Evolutionary conservation across 164 flowering plant species (phyloP), one percentile per base, ranked within the genome.

Genomic region (Litsea cubeba): DNA sequence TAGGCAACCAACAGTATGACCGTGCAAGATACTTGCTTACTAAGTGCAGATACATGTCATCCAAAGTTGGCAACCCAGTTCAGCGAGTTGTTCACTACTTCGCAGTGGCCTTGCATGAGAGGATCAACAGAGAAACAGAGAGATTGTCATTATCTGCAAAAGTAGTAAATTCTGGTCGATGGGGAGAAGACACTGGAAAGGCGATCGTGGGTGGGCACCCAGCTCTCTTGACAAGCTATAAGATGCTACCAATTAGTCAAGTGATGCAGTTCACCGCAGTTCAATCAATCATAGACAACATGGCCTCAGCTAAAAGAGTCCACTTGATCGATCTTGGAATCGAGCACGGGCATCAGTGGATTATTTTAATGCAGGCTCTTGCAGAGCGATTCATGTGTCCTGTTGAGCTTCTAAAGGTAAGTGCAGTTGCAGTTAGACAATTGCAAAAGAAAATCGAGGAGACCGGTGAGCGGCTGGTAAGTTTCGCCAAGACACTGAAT

Each of bases 281-380:
- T 20, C 89, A 89, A 76, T 84, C 85, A 26, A 78, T 87, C 4
- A 57, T 85, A 7, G 90, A 86, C 11, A 75, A 76, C 25, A 78
- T 85, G 15, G 76, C 75, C 0, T 65, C 70, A 3, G 82, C 88
- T 1, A 84, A 68, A 66, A 87, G 70, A 76, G 54, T 86, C 20
- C 92, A 87, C 35, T 46, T 86, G 15, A 76, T 89, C 22, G 89
- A 87, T 75, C 80, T 89, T 22, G 80, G 68, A 46, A 80, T 86
- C 35, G 77, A 76, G 51, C 69, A 15, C 2, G 93, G 93, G 1
- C 32, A 76, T 5, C 88, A 84, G 0, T 85, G 83, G 77, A 70
- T 79, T 12, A 68, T 76, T 12, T 40, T 89, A 72, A 87, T 89
- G 87, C 90, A 86, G 75, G 90, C 87, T 51, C 82, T 89, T 20